Evolutionary conservation across 805 yeast species (phyloP).

Genomic region (Saccharomycopsis sp.): DNA sequence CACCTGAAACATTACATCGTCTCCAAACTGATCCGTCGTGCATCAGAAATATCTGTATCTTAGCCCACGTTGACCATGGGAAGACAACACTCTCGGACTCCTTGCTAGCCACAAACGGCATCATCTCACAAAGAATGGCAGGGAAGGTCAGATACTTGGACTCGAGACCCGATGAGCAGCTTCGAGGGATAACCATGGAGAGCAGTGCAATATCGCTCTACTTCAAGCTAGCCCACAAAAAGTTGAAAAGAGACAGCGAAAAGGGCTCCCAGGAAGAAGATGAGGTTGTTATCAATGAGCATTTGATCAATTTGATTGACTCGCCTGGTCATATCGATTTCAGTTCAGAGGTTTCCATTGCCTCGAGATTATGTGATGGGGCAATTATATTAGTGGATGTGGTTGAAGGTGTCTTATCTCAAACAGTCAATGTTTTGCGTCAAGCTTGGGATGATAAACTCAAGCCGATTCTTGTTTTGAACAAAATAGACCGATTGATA

Average conservation of each 20-base stretch:
- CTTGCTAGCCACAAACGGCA: conserved; percentile 89
- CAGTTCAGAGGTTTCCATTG: conserved; percentile 92
- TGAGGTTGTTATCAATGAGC: conserved; percentile 54
- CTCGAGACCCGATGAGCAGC: conserved; percentile 91
- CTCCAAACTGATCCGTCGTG: conserved; percentile 64
- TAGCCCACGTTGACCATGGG: conserved; percentile 99
- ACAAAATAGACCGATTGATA: conserved; percentile 84
- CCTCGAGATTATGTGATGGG: conserved; percentile 94
- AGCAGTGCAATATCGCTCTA: conserved; percentile 92
- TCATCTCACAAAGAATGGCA: conserved; percentile 89
- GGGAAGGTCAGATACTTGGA: conserved; percentile 92
- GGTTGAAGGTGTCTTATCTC: conserved; percentile 98
- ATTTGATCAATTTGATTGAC: conserved; percentile 85
- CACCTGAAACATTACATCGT: conserved; percentile 33
- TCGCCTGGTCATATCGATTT: conserved; percentile 99
- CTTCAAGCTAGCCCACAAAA: conserved; percentile 57
- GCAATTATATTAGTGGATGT: conserved; percentile 94
- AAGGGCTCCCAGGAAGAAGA: conserved; percentile 25
- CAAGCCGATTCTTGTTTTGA: conserved; percentile 80
- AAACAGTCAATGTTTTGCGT: conserved; percentile 87
- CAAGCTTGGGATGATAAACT: conserved; percentile 94
- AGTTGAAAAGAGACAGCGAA: conserved; percentile 29
- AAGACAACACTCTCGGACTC: conserved; percentile 94
- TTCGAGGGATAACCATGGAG: conserved; percentile 97
- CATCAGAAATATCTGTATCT: conserved; percentile 85